Percentiles rank a stretch among this genome's conserved stretches.
Conservation (phyloP, 2,329 filamentous ascomycete species). For the Exophiala calicioides region DNA sequence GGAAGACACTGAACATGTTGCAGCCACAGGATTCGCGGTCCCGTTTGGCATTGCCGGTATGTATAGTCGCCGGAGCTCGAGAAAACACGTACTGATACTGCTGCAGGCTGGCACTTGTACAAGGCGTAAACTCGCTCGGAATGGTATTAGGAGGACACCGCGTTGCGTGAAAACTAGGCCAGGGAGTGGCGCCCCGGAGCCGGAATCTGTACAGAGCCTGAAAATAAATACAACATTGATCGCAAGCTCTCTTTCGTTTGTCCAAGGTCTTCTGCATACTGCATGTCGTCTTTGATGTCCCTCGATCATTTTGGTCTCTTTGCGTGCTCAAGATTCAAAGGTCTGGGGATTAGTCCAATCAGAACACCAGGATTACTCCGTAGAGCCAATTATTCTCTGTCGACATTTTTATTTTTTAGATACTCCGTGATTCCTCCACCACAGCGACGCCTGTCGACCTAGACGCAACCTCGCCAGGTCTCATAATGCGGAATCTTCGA, state of each 20-base stretch:
- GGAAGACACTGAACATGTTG: slow-evolving; percentile 11
- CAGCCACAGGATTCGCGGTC: slow-evolving; percentile 59
- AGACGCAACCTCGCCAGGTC: slow-evolving; percentile 3
- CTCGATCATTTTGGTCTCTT: too few relatives aligned
- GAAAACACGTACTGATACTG: slow-evolving; percentile 32
- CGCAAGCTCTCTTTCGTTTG: too few relatives aligned
- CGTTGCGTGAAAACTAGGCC: slow-evolving; percentile 7
- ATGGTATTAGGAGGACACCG: slow-evolving; percentile 4
- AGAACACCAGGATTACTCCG: slow-evolving; percentile 5
- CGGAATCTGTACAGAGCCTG: slow-evolving; percentile 27
- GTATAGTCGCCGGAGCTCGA: slow-evolving; percentile 31
- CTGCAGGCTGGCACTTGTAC: slow-evolving; percentile 65
- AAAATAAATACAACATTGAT: slow-evolving; percentile 14
- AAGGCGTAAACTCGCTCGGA: slow-evolving; percentile 52
- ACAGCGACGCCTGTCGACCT: background rate
- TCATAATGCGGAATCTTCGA: slow-evolving; percentile 81
- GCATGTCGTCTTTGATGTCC: background rate
- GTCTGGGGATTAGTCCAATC: slow-evolving; percentile 11
- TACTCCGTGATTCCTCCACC: background rate
- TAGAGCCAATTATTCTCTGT: slow-evolving; percentile 19
- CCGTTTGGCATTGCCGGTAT: slow-evolving; percentile 67
- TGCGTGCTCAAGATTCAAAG: too few relatives aligned
- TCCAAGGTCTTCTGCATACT: background rate
- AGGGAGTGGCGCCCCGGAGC: slow-evolving; percentile 18
- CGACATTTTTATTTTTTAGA: slow-evolving; percentile 8